phyloP scores from a whole-genome alignment of 1,139 yeast genomes.

The Tardiomyces digboiensis region DNA sequence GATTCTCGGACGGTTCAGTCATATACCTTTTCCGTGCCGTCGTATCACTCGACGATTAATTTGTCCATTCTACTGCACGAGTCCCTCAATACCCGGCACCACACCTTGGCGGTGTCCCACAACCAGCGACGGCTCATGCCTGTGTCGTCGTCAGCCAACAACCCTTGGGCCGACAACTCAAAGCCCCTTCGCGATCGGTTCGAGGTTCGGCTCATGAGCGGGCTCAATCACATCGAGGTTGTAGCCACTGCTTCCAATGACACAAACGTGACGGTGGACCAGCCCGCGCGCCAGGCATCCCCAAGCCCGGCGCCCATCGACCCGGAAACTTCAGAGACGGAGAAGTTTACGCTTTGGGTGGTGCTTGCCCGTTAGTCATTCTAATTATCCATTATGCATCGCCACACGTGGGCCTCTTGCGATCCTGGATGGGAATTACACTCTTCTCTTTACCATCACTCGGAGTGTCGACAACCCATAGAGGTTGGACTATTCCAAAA shows the following conservation, averaged over 20 bases:
- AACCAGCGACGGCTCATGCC: constrained; percentile 17
- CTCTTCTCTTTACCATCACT: too few species aligned
- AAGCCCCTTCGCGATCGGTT: constrained; percentile 17
- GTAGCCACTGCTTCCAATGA: constrained; percentile 7
- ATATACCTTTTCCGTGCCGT: constrained; percentile 16
- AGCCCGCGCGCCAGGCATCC: not conserved
- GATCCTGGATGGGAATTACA: too few species aligned
- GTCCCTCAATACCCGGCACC: constrained; percentile 17
- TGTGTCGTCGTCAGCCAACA: constrained; percentile 15
- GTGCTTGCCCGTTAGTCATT: not conserved
- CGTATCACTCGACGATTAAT: constrained; percentile 18
- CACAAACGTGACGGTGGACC: not conserved
- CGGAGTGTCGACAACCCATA: too few species aligned
- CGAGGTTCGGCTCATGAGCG: constrained; percentile 18
- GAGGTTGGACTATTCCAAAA: too few species aligned
- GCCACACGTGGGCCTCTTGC: too few species aligned
- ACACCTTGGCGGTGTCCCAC: constrained; percentile 15
- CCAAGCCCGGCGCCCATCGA: not conserved
- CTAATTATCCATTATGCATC: not conserved
- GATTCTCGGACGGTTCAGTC: constrained; percentile 15
- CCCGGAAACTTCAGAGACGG: not conserved
- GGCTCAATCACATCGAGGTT: constrained; percentile 22
- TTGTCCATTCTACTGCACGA: constrained; percentile 16
- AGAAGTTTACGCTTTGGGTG: constrained; percentile 1
- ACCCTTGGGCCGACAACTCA: constrained; percentile 18